A percentile compares a stretch with the other conserved stretches of the same genome.
These are phyloP conservation scores for Sanghuangporus weigelae DNA, from an alignment of 1,284 basidiomycete species.

Conservation along the genomic window DNA sequence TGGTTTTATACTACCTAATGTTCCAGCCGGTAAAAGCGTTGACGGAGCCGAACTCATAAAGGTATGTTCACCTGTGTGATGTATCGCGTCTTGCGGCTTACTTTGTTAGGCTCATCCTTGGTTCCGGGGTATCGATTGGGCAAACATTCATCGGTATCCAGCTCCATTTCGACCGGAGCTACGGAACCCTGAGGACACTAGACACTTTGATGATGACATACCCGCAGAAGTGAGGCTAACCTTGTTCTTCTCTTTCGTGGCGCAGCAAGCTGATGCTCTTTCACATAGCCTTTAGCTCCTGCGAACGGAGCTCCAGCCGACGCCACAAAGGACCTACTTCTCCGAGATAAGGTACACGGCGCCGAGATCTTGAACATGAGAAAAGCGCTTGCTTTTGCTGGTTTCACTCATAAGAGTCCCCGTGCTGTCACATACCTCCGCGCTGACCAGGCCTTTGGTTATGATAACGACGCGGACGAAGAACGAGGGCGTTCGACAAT, in stretches of 20 bases:
- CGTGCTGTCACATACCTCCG: constrained; percentile 68
- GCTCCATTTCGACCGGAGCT: constrained; percentile 90
- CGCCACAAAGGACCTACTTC: constrained; percentile 82
- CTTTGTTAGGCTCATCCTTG: constrained; percentile 68
- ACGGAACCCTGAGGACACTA: constrained; percentile 73
- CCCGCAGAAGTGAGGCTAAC: constrained; percentile 69
- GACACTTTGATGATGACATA: constrained; percentile 91
- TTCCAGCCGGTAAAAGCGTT: constrained; percentile 40
- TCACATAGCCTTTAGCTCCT: constrained; percentile 72
- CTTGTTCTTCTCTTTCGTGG: not conserved
- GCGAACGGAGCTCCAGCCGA: constrained; percentile 82
- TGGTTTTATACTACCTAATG: constrained; percentile 54
- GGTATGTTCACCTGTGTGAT: constrained; percentile 37
- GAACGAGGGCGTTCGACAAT: constrained; percentile 57
- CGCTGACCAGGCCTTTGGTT: constrained; percentile 66
- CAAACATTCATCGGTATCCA: constrained; percentile 69
- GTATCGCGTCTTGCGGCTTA: not conserved
- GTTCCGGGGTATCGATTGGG: constrained; percentile 85
- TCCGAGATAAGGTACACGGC: constrained; percentile 81
- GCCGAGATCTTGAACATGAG: constrained; percentile 83
- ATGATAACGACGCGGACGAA: constrained; percentile 41
- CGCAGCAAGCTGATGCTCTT: not conserved
- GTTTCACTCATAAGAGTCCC: constrained; percentile 85
- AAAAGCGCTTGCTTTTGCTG: constrained; percentile 87
- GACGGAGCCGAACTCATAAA: constrained; percentile 90